Percentiles rank a stretch among this genome's conserved stretches.
phyloP scores from a whole-genome alignment of 1,284 basidiomycete species.

The Neolentinus lepideus region DNA sequence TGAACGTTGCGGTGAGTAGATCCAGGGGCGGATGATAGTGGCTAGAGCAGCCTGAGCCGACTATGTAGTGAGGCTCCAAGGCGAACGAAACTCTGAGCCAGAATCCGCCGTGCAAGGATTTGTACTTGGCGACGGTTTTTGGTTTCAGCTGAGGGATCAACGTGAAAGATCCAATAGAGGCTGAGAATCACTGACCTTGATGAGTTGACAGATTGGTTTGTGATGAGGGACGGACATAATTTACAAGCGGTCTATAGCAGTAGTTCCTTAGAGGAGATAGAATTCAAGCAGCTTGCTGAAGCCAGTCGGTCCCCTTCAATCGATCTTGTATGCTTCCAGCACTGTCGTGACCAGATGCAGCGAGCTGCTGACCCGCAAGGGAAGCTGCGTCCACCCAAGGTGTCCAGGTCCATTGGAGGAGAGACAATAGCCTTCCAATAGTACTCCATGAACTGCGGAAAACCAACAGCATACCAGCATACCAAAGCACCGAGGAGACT shows the following conservation, averaged over 20 bases:
- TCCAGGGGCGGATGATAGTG: conserved; percentile 55
- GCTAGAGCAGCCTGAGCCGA: conserved; percentile 78
- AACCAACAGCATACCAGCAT: too few species aligned
- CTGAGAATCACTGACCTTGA: conserved; percentile 38
- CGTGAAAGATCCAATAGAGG: conserved; percentile 1
- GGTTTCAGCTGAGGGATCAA: conserved; percentile 47
- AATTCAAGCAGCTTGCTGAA: too few species aligned
- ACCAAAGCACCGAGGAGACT: too few species aligned
- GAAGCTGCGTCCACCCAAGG: neutral
- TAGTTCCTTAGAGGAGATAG: neutral
- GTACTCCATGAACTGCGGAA: too few species aligned
- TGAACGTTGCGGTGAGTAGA: conserved; percentile 66
- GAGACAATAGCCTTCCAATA: too few species aligned
- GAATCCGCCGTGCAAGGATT: conserved; percentile 53
- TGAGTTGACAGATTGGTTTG: conserved; percentile 69
- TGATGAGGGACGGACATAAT: conserved; percentile 30
- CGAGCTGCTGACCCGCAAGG: neutral
- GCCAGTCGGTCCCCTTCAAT: neutral
- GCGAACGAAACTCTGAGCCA: conserved; percentile 71
- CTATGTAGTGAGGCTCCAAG: conserved; percentile 58
- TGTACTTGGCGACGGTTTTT: conserved; percentile 59
- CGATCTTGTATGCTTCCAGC: neutral
- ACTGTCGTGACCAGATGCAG: neutral
- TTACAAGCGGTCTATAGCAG: neutral
- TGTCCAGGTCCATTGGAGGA: too few species aligned